A percentile compares a stretch with the other conserved stretches of the same genome.
Conservation (phyloP, 2,329 filamentous ascomycete genomes). For the Didymella pinodella region DNA sequence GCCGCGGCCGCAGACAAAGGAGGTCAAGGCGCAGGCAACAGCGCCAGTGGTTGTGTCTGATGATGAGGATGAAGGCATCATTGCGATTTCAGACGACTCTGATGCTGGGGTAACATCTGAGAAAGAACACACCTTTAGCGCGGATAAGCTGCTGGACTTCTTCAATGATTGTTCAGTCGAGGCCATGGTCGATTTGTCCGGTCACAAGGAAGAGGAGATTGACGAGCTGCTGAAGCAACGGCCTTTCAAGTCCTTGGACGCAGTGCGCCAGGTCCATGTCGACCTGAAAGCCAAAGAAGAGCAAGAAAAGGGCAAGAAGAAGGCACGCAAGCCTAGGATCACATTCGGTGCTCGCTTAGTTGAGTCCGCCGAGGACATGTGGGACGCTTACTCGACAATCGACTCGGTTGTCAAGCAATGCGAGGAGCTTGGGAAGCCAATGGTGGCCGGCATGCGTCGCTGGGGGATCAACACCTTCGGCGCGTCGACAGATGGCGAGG, state of each 20-base stretch:
- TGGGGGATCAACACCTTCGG: constrained; percentile 75
- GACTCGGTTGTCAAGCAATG: constrained; percentile 82
- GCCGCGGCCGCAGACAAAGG: constrained; percentile 30
- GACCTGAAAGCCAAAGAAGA: constrained; percentile 33
- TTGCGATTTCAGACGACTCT: constrained; percentile 54
- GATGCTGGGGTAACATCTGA: constrained; percentile 49
- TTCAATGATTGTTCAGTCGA: constrained; percentile 80
- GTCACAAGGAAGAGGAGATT: constrained; percentile 73
- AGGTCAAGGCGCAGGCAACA: constrained; percentile 15
- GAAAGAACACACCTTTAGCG: constrained; percentile 48
- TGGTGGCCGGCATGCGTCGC: constrained; percentile 69
- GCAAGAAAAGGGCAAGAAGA: constrained; percentile 45
- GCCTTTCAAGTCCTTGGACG: constrained; percentile 73
- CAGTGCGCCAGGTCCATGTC: constrained; percentile 69
- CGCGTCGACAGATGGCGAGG: constrained; percentile 65
- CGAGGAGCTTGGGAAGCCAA: constrained; percentile 73
- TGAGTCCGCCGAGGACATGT: constrained; percentile 74
- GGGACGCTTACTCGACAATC: constrained; percentile 80
- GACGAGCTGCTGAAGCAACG: constrained; percentile 74
- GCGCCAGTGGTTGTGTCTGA: constrained; percentile 30
- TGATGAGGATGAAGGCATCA: constrained; percentile 47
- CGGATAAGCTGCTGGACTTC: constrained; percentile 73
- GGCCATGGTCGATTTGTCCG: constrained; percentile 83
- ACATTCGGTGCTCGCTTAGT: constrained; percentile 72
- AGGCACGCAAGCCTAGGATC: constrained; percentile 52